Evolutionary conservation across 1,139 yeast species (phyloP), one percentile per base, ranked within the genome.

Genomic region (Zygotorulaspora mrakii): DNA sequence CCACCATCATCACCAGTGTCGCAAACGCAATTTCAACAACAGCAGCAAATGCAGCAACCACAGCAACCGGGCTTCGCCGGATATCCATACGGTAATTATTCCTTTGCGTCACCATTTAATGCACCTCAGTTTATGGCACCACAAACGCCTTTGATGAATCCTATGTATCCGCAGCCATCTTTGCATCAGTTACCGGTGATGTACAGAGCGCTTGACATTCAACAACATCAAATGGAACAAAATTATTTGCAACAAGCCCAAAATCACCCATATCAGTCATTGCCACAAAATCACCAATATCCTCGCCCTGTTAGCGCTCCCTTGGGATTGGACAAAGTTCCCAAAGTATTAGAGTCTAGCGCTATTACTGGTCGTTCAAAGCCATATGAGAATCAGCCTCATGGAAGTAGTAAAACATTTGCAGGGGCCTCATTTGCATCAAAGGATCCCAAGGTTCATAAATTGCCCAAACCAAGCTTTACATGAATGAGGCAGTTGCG

Each of bases 391-490:
- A 37, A 35, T 21, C 38, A 46, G 22, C 31, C 34, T 18, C 33
- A 24, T n/a, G 17, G 23, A 13, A 35, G 22, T 11, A 40, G 38
- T 36, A 43, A 34, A 11, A 28, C 51, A 11, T 59, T 57, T 43
- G 64, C 64, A 2, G 65, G 65, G 33, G 64, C 63, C 5, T 59
- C 65, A 1, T 61, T 61, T 40, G 61, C 65, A 10, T 52, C 61
- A 5, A 52, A 53, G 35, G 49, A 53, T 11, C 65, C 65, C 10
- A 49, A 54, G 20, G 54, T 55, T 23, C 45, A 53, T 12, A 48
- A 47, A 18, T 38, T 55, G 21, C 60, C 60, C 8, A 55, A 54
- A 38, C 60, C 60, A 17, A 54, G 59, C 42, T 55, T 55, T 39
- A 42, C 54, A 18, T 54, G 42, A 38, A 34, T 37, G 31, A 31